Base-by-base conservation (phyloP, 2,329 filamentous ascomycete genomes). In the Fusarium dlaminii region DNA sequence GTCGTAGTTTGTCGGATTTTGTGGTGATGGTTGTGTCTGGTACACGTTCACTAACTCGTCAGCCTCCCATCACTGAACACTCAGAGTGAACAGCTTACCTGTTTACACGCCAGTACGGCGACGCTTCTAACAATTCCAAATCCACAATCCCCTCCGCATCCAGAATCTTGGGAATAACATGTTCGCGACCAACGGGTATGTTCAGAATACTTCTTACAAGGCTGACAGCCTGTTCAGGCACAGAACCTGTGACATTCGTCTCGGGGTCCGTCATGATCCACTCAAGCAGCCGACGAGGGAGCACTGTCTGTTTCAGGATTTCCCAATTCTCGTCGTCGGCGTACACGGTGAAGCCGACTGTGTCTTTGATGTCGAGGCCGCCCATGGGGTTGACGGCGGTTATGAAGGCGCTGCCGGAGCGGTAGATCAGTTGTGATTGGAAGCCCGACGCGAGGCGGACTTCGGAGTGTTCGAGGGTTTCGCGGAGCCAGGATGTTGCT, bases 241-340 rank as follows among this genome's bases (percentile, higher is more conserved):
- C 66, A 11, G 46, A 24, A 18, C 57, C 63, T 7, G n/a, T 45
- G 5, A 52, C 8, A 6, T 61, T 56, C 13, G 73, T 63, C 14
- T 65, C 65, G 9, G 75, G 75, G 12, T 76, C 60, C 3, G 71
- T 72, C 75, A 77, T 77, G 22, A 77, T 64, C 75, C 75, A 77
- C 48, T 76, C 75, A 32, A 77, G 24, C n/a, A 77, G 55, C 15
- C 72, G 65, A 39, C 70, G 74, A 12, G 75, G 75, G 8, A 77
- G 65, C 27, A 59, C 48, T 18, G 68, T 69, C 29, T 71, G 64
- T 56, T 66, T 72, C 18, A 68, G 48, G 14, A 78, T 61, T n/a
- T 77, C 71, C 59, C 70, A 73, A 34, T 70, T 67, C 56, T 75
- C 73, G 6, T 74, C 64, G 27, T 75, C 73, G 6, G 74, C 65